These are phyloP conservation scores for Camillea tinctor DNA, from an alignment of 2,329 filamentous ascomycete species.

Conservation along the genomic window DNA sequence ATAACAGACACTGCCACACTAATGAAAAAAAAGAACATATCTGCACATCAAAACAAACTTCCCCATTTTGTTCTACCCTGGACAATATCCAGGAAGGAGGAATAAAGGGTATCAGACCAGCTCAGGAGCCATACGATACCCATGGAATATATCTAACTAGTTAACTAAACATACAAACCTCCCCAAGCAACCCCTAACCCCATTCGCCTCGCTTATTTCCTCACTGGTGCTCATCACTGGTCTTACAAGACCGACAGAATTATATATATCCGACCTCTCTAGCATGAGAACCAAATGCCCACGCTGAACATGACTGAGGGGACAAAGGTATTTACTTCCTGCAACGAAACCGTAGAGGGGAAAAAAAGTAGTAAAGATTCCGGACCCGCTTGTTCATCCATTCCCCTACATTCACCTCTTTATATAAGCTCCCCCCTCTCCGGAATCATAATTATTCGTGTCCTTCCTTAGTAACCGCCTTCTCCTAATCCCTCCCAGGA, in stretches of 20 bases:
- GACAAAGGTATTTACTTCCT: slow-evolving; percentile 7
- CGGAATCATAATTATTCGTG: background rate
- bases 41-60: background rate
- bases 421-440: background rate
- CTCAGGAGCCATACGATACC: slow-evolving; percentile 21
- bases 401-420: background rate
- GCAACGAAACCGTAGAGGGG: background rate
- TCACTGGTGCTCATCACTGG: background rate
- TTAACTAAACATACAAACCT: slow-evolving; percentile 12
- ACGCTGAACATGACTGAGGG: background rate
- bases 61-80: slow-evolving; percentile 4
- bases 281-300: slow-evolving; percentile 11
- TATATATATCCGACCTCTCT: slow-evolving; percentile 16
- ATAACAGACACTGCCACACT: background rate
- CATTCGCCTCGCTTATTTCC: slow-evolving; percentile 1
- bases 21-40: background rate
- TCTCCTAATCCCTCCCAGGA: background rate
- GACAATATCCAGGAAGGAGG: slow-evolving; percentile 6
- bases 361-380: too few species aligned
- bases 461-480: background rate
- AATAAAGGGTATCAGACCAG: slow-evolving; percentile 13
- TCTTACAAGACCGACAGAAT: slow-evolving; percentile 10
- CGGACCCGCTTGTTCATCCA: background rate
- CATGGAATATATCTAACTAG: slow-evolving; percentile 9
- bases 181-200: background rate